Percentiles rank a stretch among this genome's conserved stretches.
These are phyloP conservation scores for Adansonia madagascariensis DNA, from an alignment of 441 rosid genomes.

Conservation along the genomic window DNA sequence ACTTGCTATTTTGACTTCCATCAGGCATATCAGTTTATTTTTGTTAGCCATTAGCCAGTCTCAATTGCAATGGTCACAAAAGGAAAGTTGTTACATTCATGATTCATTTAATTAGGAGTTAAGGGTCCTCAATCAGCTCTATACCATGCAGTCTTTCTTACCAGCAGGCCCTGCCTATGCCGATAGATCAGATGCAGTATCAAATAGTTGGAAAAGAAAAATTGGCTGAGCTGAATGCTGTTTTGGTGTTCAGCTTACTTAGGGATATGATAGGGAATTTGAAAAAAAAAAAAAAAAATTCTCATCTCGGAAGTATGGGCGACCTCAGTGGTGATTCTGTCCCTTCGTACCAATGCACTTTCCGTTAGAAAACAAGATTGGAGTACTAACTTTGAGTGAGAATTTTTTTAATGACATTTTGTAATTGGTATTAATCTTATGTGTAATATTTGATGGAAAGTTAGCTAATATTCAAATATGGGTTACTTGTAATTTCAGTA, in stretches of 20 bases:
- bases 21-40: constrained; percentile 28
- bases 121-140: constrained; percentile 26
- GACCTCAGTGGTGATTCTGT: background rate
- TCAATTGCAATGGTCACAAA: constrained; percentile 22
- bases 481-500: background rate
- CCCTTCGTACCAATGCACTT: background rate
- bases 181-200: constrained; percentile 25
- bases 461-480: background rate
- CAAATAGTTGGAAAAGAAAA: constrained; percentile 26
- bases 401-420: background rate
- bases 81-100: constrained; percentile 41
- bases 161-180: constrained; percentile 26
- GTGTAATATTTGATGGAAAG: background rate
- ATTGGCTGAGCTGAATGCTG: background rate
- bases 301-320: background rate
- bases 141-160: constrained; percentile 34
- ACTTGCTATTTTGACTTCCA: constrained; percentile 28
- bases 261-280: background rate
- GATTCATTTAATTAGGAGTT: constrained; percentile 43
- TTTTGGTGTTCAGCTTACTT: background rate
- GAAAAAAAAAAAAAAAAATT: background rate
- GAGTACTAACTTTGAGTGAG: too few relatives aligned
- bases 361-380: background rate
- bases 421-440: background rate
- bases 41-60: constrained; percentile 25